A percentile compares a stretch with the other conserved stretches of the same genome.
These are phyloP conservation scores for Flaveria sonorensis DNA, from an alignment of 129 eudicot species.

Conservation along the genomic window DNA sequence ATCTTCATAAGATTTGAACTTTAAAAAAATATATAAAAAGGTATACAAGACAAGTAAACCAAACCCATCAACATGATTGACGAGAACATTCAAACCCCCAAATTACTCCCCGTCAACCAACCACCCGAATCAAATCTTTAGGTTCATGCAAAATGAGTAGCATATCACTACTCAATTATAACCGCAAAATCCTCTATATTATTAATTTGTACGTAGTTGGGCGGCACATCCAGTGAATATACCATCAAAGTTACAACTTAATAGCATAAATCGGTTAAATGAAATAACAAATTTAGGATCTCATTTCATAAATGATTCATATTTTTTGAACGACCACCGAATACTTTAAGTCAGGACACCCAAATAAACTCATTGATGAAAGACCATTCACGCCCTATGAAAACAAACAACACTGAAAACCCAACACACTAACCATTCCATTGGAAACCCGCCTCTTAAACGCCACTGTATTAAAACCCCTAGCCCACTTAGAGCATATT, in stretches of 20 bases:
- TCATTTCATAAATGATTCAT: no score
- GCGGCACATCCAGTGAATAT: constrained; percentile 26
- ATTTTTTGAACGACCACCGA: no score
- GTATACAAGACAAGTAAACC: constrained; percentile 14
- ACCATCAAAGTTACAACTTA: not conserved
- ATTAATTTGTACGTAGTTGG: constrained; percentile 19
- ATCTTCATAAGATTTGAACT: not conserved
- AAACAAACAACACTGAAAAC: no score
- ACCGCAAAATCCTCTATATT: constrained; percentile 12
- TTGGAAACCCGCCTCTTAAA: no score
- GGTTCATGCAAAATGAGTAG: constrained; percentile 18
- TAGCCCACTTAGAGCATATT: no score
- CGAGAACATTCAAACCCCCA: not conserved
- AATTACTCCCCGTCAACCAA: constrained; percentile 23
- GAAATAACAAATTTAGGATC: not conserved
- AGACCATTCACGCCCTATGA: no score
- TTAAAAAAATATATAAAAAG: not conserved
- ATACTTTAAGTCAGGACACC: no score
- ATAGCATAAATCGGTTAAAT: not conserved
- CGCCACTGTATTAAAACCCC: no score
- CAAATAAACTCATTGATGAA: no score
- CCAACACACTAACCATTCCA: no score
- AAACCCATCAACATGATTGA: constrained; percentile 27
- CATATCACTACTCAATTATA: constrained; percentile 22
- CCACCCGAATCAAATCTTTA: constrained; percentile 38